Percentiles rank a stretch among this genome's conserved stretches.
phyloP scores from a whole-genome alignment of 75 land plant species.

The Picea glauca region DNA sequence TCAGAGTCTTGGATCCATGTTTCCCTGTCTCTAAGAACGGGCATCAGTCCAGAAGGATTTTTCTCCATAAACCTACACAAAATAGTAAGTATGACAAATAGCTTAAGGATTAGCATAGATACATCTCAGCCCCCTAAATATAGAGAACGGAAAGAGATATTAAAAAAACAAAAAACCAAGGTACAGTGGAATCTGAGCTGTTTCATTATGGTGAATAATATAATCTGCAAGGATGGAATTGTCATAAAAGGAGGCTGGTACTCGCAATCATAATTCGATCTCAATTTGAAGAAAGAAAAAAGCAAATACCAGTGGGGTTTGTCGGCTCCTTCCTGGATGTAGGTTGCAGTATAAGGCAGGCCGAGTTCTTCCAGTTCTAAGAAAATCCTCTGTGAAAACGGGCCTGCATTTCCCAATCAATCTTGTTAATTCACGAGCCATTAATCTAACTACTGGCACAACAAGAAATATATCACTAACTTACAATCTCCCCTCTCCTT shows the following conservation, averaged over 20 bases:
- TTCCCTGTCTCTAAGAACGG: conserved; percentile 31
- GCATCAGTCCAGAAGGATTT: conserved; percentile 32
- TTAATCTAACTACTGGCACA: too few species aligned
- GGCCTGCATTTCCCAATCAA: too few species aligned
- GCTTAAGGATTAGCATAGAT: too few species aligned
- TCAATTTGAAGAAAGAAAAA: background rate
- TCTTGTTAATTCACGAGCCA: too few species aligned
- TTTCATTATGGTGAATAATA: too few species aligned
- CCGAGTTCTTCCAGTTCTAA: conserved; percentile 25
- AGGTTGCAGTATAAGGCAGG: conserved; percentile 30
- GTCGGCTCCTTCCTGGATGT: conserved; percentile 29
- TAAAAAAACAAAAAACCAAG: too few species aligned
- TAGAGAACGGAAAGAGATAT: background rate
- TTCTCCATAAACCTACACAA: conserved; percentile 35
- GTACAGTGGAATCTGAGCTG: too few species aligned
- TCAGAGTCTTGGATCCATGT: conserved; percentile 41
- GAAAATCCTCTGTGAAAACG: too few species aligned
- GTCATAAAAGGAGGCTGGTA: background rate
- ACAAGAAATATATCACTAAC: too few species aligned
- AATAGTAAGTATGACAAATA: background rate
- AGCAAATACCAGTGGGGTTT: conserved; percentile 29
- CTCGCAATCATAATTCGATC: background rate
- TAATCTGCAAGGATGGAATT: too few species aligned
- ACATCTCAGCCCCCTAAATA: too few species aligned
- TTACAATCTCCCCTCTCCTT: too few species aligned